Percentiles rank a stretch among this genome's conserved stretches.
Conservation (phyloP, 139 green algal species). For the Marvania coccoides region DNA sequence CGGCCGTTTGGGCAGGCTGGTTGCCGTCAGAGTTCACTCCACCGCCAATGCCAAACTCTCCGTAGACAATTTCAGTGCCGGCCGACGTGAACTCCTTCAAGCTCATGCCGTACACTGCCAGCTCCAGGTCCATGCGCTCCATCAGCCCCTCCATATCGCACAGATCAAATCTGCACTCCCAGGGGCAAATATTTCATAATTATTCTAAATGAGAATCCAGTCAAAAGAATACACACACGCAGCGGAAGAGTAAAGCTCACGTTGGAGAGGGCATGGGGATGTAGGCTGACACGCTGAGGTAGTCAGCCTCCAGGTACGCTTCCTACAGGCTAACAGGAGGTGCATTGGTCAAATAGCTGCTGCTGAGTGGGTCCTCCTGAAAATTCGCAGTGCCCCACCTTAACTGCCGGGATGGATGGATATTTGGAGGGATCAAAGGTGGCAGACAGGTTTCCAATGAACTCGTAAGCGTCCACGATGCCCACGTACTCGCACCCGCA, state of each 20-base stretch:
- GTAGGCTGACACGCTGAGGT: conserved; percentile 42
- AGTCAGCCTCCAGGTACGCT: conserved; percentile 27
- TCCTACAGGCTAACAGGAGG: neutral
- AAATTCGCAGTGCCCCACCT: too few relatives aligned
- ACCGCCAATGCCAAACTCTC: conserved; percentile 42
- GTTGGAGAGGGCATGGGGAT: conserved; percentile 21
- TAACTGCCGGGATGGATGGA: neutral
- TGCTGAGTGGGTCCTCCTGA: too few relatives aligned
- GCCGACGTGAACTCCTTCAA: conserved; percentile 1
- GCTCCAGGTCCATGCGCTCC: conserved; percentile 8
- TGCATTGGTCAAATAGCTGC: neutral
- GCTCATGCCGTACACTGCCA: conserved; percentile 9
- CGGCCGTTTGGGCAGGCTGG: conserved; percentile 11
- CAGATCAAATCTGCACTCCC: neutral
- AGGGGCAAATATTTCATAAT: too few relatives aligned
- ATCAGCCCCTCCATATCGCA: conserved; percentile 20
- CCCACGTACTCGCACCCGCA: conserved; percentile 24
- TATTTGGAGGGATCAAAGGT: conserved; percentile 3
- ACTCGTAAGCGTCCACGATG: conserved; percentile 14
- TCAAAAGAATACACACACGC: conserved; percentile 19
- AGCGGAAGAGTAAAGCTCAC: conserved; percentile 18
- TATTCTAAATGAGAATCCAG: conserved; percentile 4
- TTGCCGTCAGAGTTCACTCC: conserved; percentile 14
- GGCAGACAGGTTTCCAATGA: neutral
- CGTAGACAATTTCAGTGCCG: conserved; percentile 27